Percentiles rank a stretch among this genome's conserved stretches.
Evolutionary conservation across 2,329 filamentous ascomycete species (phyloP).

Genomic region (Aspergillus udagawae): DNA sequence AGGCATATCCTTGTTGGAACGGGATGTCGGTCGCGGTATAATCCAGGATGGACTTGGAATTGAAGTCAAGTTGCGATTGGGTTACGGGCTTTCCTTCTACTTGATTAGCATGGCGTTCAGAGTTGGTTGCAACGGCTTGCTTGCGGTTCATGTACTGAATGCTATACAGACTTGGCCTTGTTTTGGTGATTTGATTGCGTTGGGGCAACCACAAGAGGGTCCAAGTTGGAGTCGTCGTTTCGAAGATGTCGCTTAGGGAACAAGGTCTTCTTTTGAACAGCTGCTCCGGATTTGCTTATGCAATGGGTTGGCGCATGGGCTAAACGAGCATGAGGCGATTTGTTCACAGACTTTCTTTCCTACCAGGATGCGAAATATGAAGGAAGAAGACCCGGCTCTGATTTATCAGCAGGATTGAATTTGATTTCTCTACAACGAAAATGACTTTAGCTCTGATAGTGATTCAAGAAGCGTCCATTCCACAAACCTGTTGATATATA

Average conservation of each 20-base stretch:
- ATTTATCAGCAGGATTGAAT: not conserved
- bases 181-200: not conserved
- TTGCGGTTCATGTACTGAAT: not conserved
- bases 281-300: not conserved
- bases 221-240: not conserved
- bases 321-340: not conserved
- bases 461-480: not conserved
- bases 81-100: conserved; percentile 14
- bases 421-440: not conserved
- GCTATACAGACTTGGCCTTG: conserved; percentile 5
- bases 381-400: not conserved
- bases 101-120: conserved; percentile 18
- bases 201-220: not conserved
- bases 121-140: not conserved
- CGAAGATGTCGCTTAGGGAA: not conserved
- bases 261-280: not conserved
- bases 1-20: conserved; percentile 1
- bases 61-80: not conserved
- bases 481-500: not conserved
- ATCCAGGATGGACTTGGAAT: not conserved
- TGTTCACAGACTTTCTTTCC: not conserved
- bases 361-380: not conserved
- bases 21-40: not conserved
- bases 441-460: not conserved
- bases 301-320: not conserved